These are phyloP conservation scores for Passalora sequoiae DNA, from an alignment of 2,329 filamentous ascomycete species.

Conservation along the genomic window DNA sequence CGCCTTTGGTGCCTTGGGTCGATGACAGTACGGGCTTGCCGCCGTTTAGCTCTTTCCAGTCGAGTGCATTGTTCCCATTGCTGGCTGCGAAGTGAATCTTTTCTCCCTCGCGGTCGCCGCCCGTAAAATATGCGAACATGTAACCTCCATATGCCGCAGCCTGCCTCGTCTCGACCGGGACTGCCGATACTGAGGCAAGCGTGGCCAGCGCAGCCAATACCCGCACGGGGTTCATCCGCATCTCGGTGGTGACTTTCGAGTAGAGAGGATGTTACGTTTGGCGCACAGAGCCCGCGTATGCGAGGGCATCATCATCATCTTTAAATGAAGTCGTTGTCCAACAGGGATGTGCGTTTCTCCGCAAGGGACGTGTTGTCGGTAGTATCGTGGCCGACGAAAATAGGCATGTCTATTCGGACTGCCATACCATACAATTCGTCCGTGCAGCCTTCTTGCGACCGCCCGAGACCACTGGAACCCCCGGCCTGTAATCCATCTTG, in stretches of 20 bases:
- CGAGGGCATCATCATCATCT: not conserved
- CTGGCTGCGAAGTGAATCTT: slow-evolving; percentile 52
- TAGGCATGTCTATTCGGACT: no score
- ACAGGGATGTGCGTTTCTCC: not conserved
- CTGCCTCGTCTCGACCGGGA: slow-evolving; percentile 5
- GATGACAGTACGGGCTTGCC: slow-evolving; percentile 46
- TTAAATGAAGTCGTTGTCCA: not conserved
- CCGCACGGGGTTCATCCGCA: not conserved
- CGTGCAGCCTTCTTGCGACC: no score
- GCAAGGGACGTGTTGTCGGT: not conserved
- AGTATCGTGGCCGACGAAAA: not conserved
- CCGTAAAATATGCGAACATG: slow-evolving; percentile 51
- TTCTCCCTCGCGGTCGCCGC: slow-evolving; percentile 42
- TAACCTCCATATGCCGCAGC: slow-evolving; percentile 37
- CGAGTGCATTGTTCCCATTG: slow-evolving; percentile 49
- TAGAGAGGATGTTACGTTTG: no score
- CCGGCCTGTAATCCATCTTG: not conserved
- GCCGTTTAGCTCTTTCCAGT: slow-evolving; percentile 49
- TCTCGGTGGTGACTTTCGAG: not conserved
- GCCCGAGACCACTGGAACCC: no score
- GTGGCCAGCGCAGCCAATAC: not conserved
- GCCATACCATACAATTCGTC: no score
- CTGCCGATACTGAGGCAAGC: not conserved
- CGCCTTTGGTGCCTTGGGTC: slow-evolving; percentile 44
- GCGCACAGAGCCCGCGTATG: no score